Percentiles rank a stretch among this genome's conserved stretches.
Conservation (phyloP, 2,329 filamentous ascomycete genomes). For the Drechslerella dactyloides region DNA sequence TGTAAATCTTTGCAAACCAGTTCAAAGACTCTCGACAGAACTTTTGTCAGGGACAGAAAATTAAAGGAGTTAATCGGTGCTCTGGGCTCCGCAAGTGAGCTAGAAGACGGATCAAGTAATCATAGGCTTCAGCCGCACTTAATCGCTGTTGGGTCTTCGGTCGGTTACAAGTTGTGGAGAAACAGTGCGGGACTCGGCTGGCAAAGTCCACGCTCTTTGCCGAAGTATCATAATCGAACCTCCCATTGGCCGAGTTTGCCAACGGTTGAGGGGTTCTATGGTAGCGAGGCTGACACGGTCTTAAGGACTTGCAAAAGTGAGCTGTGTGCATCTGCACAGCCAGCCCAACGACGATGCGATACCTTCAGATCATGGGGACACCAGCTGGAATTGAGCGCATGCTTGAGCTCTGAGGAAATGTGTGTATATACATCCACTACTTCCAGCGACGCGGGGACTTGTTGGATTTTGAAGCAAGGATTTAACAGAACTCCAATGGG, state of each 20-base stretch:
- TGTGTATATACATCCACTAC: too few relatives aligned
- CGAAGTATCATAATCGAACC: background rate
- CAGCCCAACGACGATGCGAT: background rate
- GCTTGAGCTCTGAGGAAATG: too few relatives aligned
- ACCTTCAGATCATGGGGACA: too few relatives aligned
- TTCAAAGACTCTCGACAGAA: background rate
- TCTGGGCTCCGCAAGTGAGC: background rate
- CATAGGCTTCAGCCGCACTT: background rate
- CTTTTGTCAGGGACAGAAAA: background rate
- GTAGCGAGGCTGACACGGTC: conserved; percentile 4
- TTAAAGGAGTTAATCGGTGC: background rate
- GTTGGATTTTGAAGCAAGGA: too few relatives aligned
- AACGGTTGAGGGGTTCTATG: background rate
- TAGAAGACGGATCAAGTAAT: background rate
- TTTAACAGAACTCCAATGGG: too few relatives aligned
- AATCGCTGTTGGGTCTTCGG: background rate
- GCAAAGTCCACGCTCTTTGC: background rate
- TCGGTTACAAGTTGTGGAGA: background rate
- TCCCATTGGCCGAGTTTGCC: background rate
- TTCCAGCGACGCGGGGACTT: too few relatives aligned
- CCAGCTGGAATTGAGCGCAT: too few relatives aligned
- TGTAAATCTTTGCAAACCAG: too few relatives aligned
- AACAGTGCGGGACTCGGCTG: conserved; percentile 6
- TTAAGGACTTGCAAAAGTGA: background rate
- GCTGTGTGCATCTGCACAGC: background rate